Evolutionary conservation across 768 basidiomycete genomes (phyloP), one percentile per base, ranked within the genome.

Genomic region (Suillus lakei): DNA sequence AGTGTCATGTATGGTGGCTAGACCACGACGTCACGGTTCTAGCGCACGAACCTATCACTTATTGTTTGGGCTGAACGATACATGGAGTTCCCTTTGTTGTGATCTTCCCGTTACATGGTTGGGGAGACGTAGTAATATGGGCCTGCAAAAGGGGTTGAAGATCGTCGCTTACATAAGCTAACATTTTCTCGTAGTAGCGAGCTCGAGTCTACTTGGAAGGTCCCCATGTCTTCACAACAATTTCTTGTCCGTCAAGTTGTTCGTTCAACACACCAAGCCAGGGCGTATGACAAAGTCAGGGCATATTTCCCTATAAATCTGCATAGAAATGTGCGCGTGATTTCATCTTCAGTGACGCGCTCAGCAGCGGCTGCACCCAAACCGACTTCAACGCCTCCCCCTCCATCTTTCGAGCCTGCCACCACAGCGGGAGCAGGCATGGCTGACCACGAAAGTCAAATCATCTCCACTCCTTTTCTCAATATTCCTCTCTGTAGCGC

Each of bases 371-470:
- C 38, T 39, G 56, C 60, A 60, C 53, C 53, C 2, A 23, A 26
- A 21, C 30, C 48, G 2, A 46, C 34, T 2, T 7, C 53, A n/a
- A 3, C 60, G 21, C 18, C 60, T 30, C 10, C 21, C 21, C 28
- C 51, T n/a, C 18, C 28, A 21, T 39, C 56, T 39, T 39, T 12
- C 10, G 26, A 58, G 38, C 16, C 36, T 30, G 9, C 61, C 61
- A 5, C 39, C 70, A 0, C 28, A 50, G 44, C 72, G 69, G 38
- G 66, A 73, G 61, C 80, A 81, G 68, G 82, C 76, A 64, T 90
- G 89, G 89, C 76, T 91, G 53, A 86, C 89, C 16, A 79, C 77
- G 30, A 77, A 80, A 70, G 80, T 90, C 60, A 80, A 84, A 68
- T 70, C 79, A 23, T 88, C 85, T 16, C 86, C 88, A 0, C 65